Conservation (phyloP, 768 basidiomycete genomes). For the Phanerodontia chrysosporium region DNA sequence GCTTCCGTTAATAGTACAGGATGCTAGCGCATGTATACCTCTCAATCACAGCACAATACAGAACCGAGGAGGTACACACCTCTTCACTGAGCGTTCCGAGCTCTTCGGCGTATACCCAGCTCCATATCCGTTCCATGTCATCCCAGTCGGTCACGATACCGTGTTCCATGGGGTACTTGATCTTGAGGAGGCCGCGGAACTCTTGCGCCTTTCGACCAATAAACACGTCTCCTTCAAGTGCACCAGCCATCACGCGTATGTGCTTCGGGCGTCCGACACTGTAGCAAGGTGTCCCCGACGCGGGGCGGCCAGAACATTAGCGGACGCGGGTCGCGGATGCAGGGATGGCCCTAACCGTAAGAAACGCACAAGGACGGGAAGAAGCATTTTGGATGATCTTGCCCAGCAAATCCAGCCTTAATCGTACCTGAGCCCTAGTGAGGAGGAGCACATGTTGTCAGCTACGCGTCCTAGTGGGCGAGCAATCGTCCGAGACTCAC, state of each 20-base stretch:
- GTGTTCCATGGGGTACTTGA: conserved; percentile 99
- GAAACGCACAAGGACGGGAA: conserved; percentile 93
- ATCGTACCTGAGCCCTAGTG: conserved; percentile 93
- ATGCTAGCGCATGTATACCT: conserved; percentile 51
- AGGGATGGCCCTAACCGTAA: conserved; percentile 29
- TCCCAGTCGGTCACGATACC: conserved; percentile 99
- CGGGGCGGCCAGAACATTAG: conserved; percentile 8
- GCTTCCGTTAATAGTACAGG: conserved; percentile 97
- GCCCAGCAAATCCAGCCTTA: conserved; percentile 98
- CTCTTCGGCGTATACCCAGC: conserved; percentile 95
- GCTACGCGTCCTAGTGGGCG: neutral
- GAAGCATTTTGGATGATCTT: conserved; percentile 99
- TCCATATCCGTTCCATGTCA: conserved; percentile 99
- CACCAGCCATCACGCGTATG: conserved; percentile 96
- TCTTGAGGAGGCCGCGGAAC: conserved; percentile 90
- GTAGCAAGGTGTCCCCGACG: conserved; percentile 4
- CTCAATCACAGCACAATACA: neutral
- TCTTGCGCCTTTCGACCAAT: conserved; percentile 96
- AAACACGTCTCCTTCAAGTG: conserved; percentile 93
- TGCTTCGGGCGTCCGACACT: conserved; percentile 98
- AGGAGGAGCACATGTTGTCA: neutral
- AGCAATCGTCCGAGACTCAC: conserved; percentile 41
- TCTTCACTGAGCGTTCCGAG: conserved; percentile 95
- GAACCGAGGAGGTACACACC: conserved; percentile 49
- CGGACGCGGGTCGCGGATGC: conserved; percentile 7